phyloP scores from a whole-genome alignment of 192 early-diverging fungal species.

The Podila clonocystis region DNA sequence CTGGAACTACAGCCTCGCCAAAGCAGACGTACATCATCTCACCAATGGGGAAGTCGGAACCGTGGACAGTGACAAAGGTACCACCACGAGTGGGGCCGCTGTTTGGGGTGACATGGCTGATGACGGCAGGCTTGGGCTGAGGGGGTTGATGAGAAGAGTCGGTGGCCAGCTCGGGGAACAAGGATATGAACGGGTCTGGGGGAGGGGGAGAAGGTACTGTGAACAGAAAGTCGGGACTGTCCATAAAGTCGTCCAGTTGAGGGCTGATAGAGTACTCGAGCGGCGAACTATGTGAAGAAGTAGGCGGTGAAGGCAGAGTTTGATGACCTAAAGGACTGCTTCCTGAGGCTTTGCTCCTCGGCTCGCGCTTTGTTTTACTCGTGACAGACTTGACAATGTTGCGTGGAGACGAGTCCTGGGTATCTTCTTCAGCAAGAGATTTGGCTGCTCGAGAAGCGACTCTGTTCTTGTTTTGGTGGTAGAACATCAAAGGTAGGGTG shows the following conservation, averaged over 20 bases:
- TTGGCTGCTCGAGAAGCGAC: slow-evolving; percentile 43
- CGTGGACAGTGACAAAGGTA: slow-evolving; percentile 45
- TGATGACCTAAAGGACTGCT: slow-evolving; percentile 34
- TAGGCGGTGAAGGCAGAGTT: slow-evolving; percentile 40
- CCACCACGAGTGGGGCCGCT: slow-evolving; percentile 43
- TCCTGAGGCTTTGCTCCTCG: slow-evolving; percentile 17
- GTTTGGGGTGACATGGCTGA: slow-evolving; percentile 47
- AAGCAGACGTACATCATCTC: slow-evolving; percentile 49
- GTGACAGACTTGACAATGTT: slow-evolving; percentile 45
- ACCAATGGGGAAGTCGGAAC: slow-evolving; percentile 36
- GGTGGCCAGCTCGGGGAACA: slow-evolving; percentile 30
- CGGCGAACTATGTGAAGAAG: slow-evolving; percentile 34
- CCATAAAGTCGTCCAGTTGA: slow-evolving; percentile 43
- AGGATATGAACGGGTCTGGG: slow-evolving; percentile 44
- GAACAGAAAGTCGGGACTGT: slow-evolving; percentile 43
- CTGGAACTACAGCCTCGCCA: slow-evolving; percentile 42
- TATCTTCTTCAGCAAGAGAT: not conserved
- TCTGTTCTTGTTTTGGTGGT: slow-evolving; percentile 51
- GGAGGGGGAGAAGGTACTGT: slow-evolving; percentile 47
- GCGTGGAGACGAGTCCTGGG: slow-evolving; percentile 7
- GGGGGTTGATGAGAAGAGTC: slow-evolving; percentile 18
- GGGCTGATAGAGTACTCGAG: slow-evolving; percentile 38
- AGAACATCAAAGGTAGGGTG: slow-evolving; percentile 50
- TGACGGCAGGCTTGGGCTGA: slow-evolving; percentile 17
- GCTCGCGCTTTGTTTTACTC: slow-evolving; percentile 32